These are phyloP conservation scores for Sclerotinia trifoliorum DNA, from an alignment of 2,329 filamentous ascomycete species.

Conservation along the genomic window DNA sequence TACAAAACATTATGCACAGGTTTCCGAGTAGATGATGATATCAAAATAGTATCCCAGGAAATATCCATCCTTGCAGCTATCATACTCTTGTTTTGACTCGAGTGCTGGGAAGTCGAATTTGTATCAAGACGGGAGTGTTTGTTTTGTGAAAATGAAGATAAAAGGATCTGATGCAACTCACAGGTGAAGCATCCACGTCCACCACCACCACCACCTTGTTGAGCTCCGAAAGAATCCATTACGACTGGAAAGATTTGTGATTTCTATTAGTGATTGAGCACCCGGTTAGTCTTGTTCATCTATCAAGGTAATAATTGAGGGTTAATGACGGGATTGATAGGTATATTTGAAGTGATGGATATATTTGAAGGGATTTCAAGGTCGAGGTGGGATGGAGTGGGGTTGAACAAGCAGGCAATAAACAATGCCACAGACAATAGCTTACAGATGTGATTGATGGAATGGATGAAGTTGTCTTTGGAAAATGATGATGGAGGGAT, in stretches of 20 bases:
- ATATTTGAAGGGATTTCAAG: conserved; percentile 17
- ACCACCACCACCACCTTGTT: conserved; percentile 32
- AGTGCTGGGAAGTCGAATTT: background rate
- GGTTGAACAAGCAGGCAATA: background rate
- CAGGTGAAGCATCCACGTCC: conserved; percentile 52
- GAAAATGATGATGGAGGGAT: background rate
- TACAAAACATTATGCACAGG: background rate
- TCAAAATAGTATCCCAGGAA: background rate
- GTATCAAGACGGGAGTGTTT: background rate
- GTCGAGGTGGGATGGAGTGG: conserved; percentile 15
- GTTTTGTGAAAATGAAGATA: conserved; percentile 26
- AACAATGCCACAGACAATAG: background rate
- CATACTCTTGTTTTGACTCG: background rate
- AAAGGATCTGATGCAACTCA: conserved; percentile 41
- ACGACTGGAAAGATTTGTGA: conserved; percentile 26
- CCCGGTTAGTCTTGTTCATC: conserved; percentile 17
- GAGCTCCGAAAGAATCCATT: conserved; percentile 37
- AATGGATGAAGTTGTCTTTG: background rate
- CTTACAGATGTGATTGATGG: conserved; percentile 10
- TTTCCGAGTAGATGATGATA: background rate
- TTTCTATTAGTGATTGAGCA: conserved; percentile 24
- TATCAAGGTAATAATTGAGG: background rate
- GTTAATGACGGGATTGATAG: background rate
- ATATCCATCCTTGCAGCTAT: background rate
- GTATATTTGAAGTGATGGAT: conserved; percentile 12